Evolutionary conservation across 2,329 filamentous ascomycete genomes (phyloP), one percentile per base, ranked within the genome.

Genomic region (Colletotrichum sp.): DNA sequence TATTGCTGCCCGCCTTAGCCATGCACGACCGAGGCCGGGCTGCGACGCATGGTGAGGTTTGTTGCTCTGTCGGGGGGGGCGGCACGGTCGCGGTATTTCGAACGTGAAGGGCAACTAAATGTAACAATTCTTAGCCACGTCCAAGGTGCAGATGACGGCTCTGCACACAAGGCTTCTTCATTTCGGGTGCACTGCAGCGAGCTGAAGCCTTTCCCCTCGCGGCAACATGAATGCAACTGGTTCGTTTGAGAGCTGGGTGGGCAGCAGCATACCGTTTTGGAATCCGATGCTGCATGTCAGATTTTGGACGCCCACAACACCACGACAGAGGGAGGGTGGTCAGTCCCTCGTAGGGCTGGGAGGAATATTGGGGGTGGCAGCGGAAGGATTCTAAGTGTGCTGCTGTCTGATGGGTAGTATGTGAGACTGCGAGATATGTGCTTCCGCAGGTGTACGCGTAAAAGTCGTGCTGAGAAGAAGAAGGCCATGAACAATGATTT

Each of bases 211-310:
- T 52, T 13, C 18, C 73, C 28, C 39, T 36, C 52, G 36, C 36
- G 39, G 39, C 69, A 57, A 30, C n/a, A 55, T 30, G 52, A 30
- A 75, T 67, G 55, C 13, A 52, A 75, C 30, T 55, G 61, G 68
- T 67, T 32, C 28, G 39, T 69, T 76, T 43, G 66, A 74, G 65
- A 76, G 52, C 55, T 67, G 66, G 43, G 55, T 66, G 60, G 71
- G 65, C 55, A 60, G 30, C 66, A 63, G 52, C 26, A 57, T 30
- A 71, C 70, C 59, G 57, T 71, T 76, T 76, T 75, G 60, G 71
- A 76, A 71, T 36, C 24, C 60, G 71, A 66, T 61, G 72, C 67
- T 75, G 71, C 72, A 68, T 76, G 74, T 76, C 74, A 76, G 74
- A 76, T 34, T 70, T 71, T 70, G 66, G 74, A 16, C 28, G 30